Evolutionary conservation across 1,284 basidiomycete genomes (phyloP).

Genomic region (Dichomitus squalens): DNA sequence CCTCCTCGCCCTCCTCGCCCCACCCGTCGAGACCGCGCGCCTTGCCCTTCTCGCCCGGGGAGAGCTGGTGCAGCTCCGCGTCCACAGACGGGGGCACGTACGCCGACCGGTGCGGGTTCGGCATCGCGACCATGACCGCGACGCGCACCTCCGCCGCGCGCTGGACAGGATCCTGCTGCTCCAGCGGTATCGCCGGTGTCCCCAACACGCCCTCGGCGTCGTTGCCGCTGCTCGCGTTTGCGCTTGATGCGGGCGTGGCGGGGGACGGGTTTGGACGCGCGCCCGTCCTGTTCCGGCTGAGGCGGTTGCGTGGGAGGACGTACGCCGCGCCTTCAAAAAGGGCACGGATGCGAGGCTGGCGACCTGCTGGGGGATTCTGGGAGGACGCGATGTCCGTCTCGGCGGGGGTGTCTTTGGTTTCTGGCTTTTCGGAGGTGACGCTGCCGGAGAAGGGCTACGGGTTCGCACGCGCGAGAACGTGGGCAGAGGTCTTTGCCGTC

Average conservation of each 20-base stretch:
- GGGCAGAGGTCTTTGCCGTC: background rate
- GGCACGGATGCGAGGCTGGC: background rate
- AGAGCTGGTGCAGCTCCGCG: slow-evolving; percentile 1
- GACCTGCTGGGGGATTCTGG: background rate
- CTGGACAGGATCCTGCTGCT: slow-evolving; percentile 19
- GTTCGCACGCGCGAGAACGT: background rate
- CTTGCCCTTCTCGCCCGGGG: slow-evolving; percentile 32
- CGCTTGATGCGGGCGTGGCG: background rate
- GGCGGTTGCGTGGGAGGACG: slow-evolving; percentile 17
- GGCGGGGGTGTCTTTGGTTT: background rate
- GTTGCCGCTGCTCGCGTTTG: background rate
- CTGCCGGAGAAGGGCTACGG: slow-evolving; percentile 28
- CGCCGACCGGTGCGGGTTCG: slow-evolving; percentile 39
- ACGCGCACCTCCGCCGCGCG: slow-evolving; percentile 43
- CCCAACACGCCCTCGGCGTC: background rate
- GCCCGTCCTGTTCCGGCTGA: slow-evolving; percentile 24
- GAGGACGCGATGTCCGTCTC: slow-evolving; percentile 3
- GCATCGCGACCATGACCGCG: slow-evolving; percentile 66
- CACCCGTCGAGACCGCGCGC: slow-evolving; percentile 24
- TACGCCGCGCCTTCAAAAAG: slow-evolving; percentile 16
- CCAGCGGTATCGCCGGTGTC: slow-evolving; percentile 8
- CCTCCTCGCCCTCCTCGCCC: slow-evolving; percentile 34
- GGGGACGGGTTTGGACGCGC: background rate
- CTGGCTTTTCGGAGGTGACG: slow-evolving; percentile 15
- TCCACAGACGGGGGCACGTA: slow-evolving; percentile 12